Evolutionary conservation across 2,329 filamentous ascomycete species (phyloP), one percentile per base, ranked within the genome.

Genomic region (Alternaria novae-zelandiae): DNA sequence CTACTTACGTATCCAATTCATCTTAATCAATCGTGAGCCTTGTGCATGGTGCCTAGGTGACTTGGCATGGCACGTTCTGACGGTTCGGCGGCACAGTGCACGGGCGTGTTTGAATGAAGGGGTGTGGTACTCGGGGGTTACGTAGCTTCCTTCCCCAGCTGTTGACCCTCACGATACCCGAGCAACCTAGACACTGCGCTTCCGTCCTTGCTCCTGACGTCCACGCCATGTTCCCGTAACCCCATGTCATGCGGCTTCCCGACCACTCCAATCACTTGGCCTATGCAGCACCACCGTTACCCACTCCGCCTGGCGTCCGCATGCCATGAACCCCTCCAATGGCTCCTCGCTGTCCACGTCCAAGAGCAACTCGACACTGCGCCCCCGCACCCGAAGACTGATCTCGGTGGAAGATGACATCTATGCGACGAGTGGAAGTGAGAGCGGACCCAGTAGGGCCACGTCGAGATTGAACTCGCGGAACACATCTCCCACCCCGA

Each of bases 391-490:
- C 41, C 78, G 81, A 43, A 79, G 83, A 62, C 71, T 86, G 69
- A 83, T 85, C 54, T 85, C 83, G 12, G 79, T 85, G 23, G 82
- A 83, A 69, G 83, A 84, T 61, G 79, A 81, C 59, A 78, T 79
- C 41, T 79, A 82, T 56, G 70, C 73, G 10, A 66, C 65, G 20
- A 72, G 77, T 28, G 74, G 73, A 43, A 78, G 76, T 69, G 74
- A 78, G 49, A 63, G 71, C 50, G 72, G 70, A 53, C 77, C 80
- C 25, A 82, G 82, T n/a, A 79, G 82, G 32, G 78, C 68, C 44
- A 73, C 73, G 51, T 82, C 80, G 45, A 69, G 81, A 63, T 68
- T 79, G 47, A 59, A 28, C 30, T 70, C 68, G 53, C 60, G 66
- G 53, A 67, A 67, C 59, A 74, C 76, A 20, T 84, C 83, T 23